Evolutionary conservation across 208 protist species (phyloP).

Genomic region (Acanthamoeba castellanii): DNA sequence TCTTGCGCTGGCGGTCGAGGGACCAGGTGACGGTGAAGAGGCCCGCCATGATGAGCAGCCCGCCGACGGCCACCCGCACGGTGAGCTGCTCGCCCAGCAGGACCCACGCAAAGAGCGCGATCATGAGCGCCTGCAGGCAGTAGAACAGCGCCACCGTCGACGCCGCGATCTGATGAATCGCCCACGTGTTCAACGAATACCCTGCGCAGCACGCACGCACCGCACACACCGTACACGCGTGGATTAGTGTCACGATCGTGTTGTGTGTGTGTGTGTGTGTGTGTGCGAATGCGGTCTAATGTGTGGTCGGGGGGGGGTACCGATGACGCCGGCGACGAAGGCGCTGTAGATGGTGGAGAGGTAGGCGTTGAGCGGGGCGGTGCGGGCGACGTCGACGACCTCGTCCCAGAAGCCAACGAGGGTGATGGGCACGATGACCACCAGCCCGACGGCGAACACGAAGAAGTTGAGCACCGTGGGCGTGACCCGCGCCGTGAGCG

Average conservation of each 20-base stretch:
- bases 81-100: constrained; percentile 28
- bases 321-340: constrained; percentile 11
- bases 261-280: no score
- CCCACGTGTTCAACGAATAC: constrained; percentile 28
- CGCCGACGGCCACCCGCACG: not conserved
- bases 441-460: constrained; percentile 5
- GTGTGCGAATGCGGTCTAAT: not conserved
- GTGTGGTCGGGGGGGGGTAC: not conserved
- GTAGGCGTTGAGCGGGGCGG: not conserved
- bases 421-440: constrained; percentile 1
- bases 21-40: constrained; percentile 38
- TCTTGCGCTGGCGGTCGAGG: constrained; percentile 22
- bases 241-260: no score
- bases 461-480: constrained; percentile 8
- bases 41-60: constrained; percentile 20
- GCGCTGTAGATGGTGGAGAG: constrained; percentile 23
- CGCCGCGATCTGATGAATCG: constrained; percentile 7
- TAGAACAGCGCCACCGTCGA: constrained; percentile 17
- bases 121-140: constrained; percentile 40
- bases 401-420: constrained; percentile 14
- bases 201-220: not conserved
- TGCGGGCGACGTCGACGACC: not conserved
- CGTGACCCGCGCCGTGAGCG: not conserved
- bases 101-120: constrained; percentile 15
- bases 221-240: not conserved